Conservation (phyloP, 371 early-diverging fungal genomes). For the Dinochytrium kinnereticum region DNA sequence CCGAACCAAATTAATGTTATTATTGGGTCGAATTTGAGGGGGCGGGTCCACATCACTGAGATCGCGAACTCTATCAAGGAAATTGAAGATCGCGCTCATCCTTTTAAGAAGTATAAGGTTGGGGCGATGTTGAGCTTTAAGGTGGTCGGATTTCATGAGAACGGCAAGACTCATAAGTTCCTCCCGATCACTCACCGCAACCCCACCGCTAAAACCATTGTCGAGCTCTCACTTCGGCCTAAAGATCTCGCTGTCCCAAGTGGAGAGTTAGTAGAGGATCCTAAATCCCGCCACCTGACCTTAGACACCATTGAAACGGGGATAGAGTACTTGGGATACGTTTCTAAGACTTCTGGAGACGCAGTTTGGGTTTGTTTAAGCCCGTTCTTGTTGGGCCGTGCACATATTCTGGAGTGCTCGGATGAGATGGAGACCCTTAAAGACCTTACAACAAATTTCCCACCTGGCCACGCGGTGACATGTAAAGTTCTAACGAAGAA, state of each 20-base stretch:
- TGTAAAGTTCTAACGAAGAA: slow-evolving; percentile 60
- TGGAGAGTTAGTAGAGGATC: slow-evolving; percentile 39
- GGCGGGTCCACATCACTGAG: slow-evolving; percentile 72
- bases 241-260: slow-evolving; percentile 37
- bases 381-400: slow-evolving; percentile 52
- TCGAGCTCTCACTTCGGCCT: slow-evolving; percentile 55
- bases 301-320: slow-evolving; percentile 58
- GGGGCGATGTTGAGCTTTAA: slow-evolving; percentile 60
- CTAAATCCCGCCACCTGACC: slow-evolving; percentile 28
- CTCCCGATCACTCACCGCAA: slow-evolving; percentile 66
- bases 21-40: slow-evolving; percentile 69
- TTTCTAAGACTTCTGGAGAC: slow-evolving; percentile 56
- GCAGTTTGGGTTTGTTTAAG: slow-evolving; percentile 56
- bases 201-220: slow-evolving; percentile 47
- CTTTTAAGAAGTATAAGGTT: slow-evolving; percentile 48
- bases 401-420: slow-evolving; percentile 54
- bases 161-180: slow-evolving; percentile 61
- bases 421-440: slow-evolving; percentile 52
- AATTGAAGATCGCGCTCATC: slow-evolving; percentile 50
- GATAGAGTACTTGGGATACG: slow-evolving; percentile 59
- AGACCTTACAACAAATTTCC: slow-evolving; percentile 57
- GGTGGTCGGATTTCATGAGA: slow-evolving; percentile 66
- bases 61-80: slow-evolving; percentile 50
- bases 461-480: slow-evolving; percentile 62
- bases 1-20: slow-evolving; percentile 64